Base-by-base conservation (phyloP, 345 rosid genomes). In the Pelargonium nanum region DNA sequence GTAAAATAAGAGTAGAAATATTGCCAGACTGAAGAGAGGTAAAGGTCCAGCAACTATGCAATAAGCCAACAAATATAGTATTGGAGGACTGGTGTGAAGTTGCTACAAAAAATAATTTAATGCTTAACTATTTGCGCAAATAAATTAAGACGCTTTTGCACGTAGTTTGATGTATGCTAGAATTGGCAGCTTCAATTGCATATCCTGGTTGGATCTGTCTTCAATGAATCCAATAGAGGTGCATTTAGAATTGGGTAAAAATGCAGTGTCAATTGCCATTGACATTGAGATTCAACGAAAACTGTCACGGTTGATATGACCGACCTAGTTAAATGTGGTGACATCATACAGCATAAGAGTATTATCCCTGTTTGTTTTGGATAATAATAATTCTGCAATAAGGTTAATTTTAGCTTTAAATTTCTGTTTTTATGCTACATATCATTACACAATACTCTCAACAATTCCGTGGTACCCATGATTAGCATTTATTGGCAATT, bases 401-500 rank as follows among this genome's bases (percentile, higher is more conserved):
- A n/a, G n/a, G n/a, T n/a, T n/a, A n/a, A n/a, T n/a, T n/a, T n/a
- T n/a, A n/a, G n/a, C n/a, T n/a, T n/a, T n/a, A n/a, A n/a, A n/a
- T n/a, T n/a, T n/a, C n/a, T n/a, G n/a, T n/a, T n/a, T n/a, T n/a
- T n/a, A n/a, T n/a, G n/a, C n/a, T n/a, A n/a, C n/a, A n/a, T 40
- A 12, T 40, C 48, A 40, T 40, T 40, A 40, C 48, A 40, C 48
- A 0, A 40, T 12, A 12, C 17, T 40, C 48, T 40, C 40, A 16
- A 10, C 19, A 52, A 16, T 34, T 64, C 16, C 28, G 5, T 4
- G 8, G 19, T 26, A 15, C 22, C 16, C 52, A 50, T 23, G 26
- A 54, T 58, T 16, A 21, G 23, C 44, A 26, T 25, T 20, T 59
- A 22, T 67, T 56, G 57, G 62, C 59, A 48, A 21, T 68, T 64